These are phyloP conservation scores for Hemileia vastatrix DNA, from an alignment of 1,284 basidiomycete species.

Conservation along the genomic window DNA sequence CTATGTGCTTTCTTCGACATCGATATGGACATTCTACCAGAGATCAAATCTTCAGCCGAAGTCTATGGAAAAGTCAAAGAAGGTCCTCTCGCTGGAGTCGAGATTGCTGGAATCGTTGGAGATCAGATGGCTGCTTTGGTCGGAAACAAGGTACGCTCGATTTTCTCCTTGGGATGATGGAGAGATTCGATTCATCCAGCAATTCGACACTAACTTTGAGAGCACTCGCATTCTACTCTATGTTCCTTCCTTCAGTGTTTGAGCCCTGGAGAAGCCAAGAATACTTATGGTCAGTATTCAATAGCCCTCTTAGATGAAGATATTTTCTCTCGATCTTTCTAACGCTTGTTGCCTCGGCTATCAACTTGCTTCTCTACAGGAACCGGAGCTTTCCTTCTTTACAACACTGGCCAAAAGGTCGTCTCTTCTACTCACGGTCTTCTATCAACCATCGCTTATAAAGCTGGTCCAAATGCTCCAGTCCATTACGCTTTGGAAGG, in stretches of 20 bases:
- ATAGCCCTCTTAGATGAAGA: too few species aligned
- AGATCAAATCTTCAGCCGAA: constrained; percentile 81
- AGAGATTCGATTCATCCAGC: constrained; percentile 48
- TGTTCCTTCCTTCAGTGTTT: constrained; percentile 28
- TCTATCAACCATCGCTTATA: constrained; percentile 84
- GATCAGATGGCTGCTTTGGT: constrained; percentile 97
- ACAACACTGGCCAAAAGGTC: constrained; percentile 79
- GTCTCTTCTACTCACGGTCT: constrained; percentile 77
- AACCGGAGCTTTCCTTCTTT: constrained; percentile 89
- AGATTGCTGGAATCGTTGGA: constrained; percentile 82
- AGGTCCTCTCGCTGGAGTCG: constrained; percentile 64
- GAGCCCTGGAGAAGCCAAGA: constrained; percentile 42
- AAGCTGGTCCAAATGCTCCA: constrained; percentile 65
- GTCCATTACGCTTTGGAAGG: constrained; percentile 91
- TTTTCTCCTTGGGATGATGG: neutral
- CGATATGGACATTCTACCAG: constrained; percentile 67
- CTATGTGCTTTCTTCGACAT: constrained; percentile 82
- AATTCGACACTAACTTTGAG: constrained; percentile 68
- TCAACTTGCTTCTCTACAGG: constrained; percentile 51
- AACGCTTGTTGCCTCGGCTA: neutral
- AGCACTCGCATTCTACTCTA: constrained; percentile 1
- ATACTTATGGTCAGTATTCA: constrained; percentile 40
- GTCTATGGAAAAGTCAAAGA: constrained; percentile 67
- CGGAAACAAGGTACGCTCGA: constrained; percentile 68
- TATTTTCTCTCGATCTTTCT: neutral